A percentile compares a stretch with the other conserved stretches of the same genome.
Evolutionary conservation across 1,139 yeast species (phyloP).

Genomic region (Saccharomyces hybrid): DNA sequence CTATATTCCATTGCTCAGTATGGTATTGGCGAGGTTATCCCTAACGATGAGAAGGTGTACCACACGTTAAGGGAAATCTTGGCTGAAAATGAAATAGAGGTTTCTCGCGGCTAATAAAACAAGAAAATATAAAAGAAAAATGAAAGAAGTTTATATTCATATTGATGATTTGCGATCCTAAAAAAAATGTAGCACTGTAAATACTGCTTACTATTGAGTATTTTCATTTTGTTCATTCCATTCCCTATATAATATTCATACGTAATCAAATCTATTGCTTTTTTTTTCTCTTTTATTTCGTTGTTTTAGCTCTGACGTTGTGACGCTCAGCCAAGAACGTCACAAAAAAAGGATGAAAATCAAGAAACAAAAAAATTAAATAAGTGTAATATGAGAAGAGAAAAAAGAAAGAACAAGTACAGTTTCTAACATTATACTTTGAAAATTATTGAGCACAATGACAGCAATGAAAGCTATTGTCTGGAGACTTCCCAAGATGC

Average conservation of each 20-base stretch:
- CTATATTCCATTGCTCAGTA: conserved; percentile 47
- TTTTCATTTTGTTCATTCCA: neutral
- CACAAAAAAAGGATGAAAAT: neutral
- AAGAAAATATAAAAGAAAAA: conserved; percentile 4
- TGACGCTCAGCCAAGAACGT: neutral
- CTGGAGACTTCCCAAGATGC: neutral
- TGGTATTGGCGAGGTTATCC: conserved; percentile 54
- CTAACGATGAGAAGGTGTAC: conserved; percentile 35
- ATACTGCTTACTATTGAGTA: neutral
- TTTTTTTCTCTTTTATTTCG: neutral
- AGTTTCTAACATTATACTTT: neutral
- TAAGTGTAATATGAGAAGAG: neutral
- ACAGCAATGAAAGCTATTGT: neutral
- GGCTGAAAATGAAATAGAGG: conserved; percentile 10
- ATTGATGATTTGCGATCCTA: neutral
- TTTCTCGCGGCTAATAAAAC: neutral
- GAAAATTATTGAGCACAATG: neutral
- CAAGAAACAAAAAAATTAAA: neutral
- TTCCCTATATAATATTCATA: neutral
- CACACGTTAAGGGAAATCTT: conserved; percentile 10
- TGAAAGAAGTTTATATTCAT: conserved; percentile 3
- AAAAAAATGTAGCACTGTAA: neutral
- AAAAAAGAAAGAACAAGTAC: neutral
- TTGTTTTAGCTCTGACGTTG: neutral
- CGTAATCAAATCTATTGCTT: neutral